These are phyloP conservation scores for Kwoniella bestiolae DNA, from an alignment of 768 basidiomycete genomes.

Conservation along the genomic window DNA sequence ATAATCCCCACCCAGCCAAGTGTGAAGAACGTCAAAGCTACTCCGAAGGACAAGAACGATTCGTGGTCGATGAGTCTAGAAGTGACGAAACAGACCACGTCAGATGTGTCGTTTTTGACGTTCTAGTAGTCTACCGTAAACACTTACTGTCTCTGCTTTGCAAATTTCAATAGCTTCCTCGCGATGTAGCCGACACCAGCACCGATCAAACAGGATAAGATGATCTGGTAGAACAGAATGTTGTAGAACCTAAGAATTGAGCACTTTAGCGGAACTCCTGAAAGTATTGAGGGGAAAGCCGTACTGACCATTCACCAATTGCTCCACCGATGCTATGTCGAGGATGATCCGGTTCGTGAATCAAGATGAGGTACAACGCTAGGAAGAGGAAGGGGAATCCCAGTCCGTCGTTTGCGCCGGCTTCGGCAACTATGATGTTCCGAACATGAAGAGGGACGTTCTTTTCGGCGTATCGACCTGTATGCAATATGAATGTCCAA, in stretches of 20 bases:
- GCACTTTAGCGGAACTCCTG: not conserved
- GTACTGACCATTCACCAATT: constrained; percentile 57
- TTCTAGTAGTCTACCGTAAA: no score
- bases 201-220: constrained; percentile 55
- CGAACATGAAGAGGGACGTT: constrained; percentile 58
- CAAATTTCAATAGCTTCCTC: constrained; percentile 52
- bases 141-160: constrained; percentile 43
- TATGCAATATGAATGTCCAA: no score
- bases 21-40: constrained; percentile 57
- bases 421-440: constrained; percentile 59
- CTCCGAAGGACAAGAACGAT: constrained; percentile 58
- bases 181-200: constrained; percentile 58
- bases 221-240: constrained; percentile 58
- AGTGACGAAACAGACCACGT: not conserved
- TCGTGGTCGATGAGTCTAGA: constrained; percentile 59
- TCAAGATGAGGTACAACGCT: constrained; percentile 56
- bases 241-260: constrained; percentile 51
- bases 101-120: not conserved
- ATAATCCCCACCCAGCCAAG: constrained; percentile 57
- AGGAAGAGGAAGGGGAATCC: constrained; percentile 60
- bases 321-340: constrained; percentile 50
- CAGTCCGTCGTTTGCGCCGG: constrained; percentile 60
- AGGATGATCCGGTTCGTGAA: constrained; percentile 45
- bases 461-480: constrained; percentile 59
- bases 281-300: constrained; percentile 27